phyloP scores from a whole-genome alignment of 768 basidiomycete species.

The Podaxis sp. region DNA sequence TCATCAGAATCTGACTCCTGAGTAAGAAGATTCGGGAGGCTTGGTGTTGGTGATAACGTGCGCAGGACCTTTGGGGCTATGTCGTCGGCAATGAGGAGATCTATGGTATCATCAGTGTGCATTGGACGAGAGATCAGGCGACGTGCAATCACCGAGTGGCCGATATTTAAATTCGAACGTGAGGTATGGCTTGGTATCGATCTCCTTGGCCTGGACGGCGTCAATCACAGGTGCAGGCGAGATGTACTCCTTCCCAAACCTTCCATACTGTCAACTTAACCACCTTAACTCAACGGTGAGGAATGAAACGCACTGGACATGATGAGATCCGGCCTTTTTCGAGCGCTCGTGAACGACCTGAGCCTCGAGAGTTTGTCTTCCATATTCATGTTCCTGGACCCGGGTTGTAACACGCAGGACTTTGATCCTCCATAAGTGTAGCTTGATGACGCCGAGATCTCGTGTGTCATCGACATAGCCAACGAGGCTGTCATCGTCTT shows the following conservation, averaged over 20 bases:
- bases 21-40: background rate
- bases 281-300: too few species aligned
- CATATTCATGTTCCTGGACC: conserved; percentile 26
- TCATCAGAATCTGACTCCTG: background rate
- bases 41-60: conserved; percentile 11
- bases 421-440: conserved; percentile 31
- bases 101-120: conserved; percentile 18
- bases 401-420: conserved; percentile 23
- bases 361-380: conserved; percentile 23
- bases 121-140: conserved; percentile 26
- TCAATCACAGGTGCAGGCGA: conserved; percentile 29
- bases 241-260: conserved; percentile 32
- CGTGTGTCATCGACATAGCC: conserved; percentile 22
- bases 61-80: conserved; percentile 9
- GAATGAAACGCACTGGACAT: conserved; percentile 25
- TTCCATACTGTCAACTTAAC: conserved; percentile 7
- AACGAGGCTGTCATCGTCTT: conserved; percentile 24
- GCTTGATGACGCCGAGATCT: conserved; percentile 29
- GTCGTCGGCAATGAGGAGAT: conserved; percentile 15
- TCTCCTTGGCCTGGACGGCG: conserved; percentile 25
- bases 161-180: conserved; percentile 34
- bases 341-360: conserved; percentile 33
- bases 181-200: conserved; percentile 26
- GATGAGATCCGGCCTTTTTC: conserved; percentile 34
- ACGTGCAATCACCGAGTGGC: conserved; percentile 29